A percentile compares a stretch with the other conserved stretches of the same genome.
phyloP scores from a whole-genome alignment of 345 rosid genomes.

The Arabis alpina region DNA sequence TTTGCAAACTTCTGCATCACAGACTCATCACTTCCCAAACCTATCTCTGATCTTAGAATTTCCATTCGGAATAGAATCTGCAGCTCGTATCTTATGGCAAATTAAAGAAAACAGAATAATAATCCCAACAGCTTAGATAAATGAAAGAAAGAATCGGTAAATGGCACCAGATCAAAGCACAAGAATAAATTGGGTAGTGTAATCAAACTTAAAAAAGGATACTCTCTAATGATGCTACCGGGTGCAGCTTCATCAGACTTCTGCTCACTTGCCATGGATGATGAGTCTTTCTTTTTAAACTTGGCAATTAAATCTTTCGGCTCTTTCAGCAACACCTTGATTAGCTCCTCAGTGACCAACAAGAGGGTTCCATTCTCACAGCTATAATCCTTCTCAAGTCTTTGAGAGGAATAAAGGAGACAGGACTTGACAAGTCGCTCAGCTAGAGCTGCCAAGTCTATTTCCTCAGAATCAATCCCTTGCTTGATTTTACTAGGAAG shows the following conservation, averaged over 20 bases:
- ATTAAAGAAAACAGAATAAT: conserved; percentile 56
- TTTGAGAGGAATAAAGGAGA: conserved; percentile 62
- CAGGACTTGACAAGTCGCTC: conserved; percentile 74
- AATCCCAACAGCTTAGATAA: conserved; percentile 16
- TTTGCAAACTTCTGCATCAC: conserved; percentile 71
- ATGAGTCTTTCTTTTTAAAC: conserved; percentile 48
- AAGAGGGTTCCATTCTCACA: conserved; percentile 49
- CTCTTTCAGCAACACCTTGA: conserved; percentile 63
- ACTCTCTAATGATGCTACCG: conserved; percentile 65
- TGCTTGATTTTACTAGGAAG: conserved; percentile 66
- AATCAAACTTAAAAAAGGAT: conserved; percentile 53
- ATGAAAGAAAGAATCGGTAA: conserved; percentile 19
- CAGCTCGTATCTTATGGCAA: conserved; percentile 68
- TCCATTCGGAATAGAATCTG: conserved; percentile 96
- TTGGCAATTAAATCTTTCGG: conserved; percentile 69
- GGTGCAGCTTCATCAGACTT: conserved; percentile 44
- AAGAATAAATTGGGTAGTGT: conserved; percentile 17
- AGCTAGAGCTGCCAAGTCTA: conserved; percentile 77
- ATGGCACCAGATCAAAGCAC: conserved; percentile 23
- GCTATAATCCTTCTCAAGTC: conserved; percentile 46
- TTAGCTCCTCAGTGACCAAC: conserved; percentile 55
- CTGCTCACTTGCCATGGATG: conserved; percentile 43
- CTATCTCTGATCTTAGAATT: conserved; percentile 72
- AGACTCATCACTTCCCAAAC: conserved; percentile 53
- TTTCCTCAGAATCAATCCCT: conserved; percentile 78